Base-by-base conservation (phyloP, 2,329 filamentous ascomycete species). In the Hymenotorrendiella dingleyae region DNA sequence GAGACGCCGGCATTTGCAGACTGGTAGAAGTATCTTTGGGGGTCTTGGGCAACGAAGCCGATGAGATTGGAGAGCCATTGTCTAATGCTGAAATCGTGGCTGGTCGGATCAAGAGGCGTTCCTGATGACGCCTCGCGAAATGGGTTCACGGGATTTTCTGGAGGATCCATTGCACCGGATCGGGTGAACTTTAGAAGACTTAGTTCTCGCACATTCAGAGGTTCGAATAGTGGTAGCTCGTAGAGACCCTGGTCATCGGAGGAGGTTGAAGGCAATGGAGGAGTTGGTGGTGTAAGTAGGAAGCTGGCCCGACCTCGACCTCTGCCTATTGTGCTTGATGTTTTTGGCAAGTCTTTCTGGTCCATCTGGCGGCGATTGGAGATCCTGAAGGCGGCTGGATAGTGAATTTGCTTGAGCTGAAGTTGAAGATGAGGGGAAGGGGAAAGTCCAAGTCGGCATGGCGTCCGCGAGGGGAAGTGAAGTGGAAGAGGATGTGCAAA, bases 71-170 rank as follows among this genome's bases (percentile, higher is more conserved):
- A 38, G 20, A 48, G 30, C 79, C 79, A 84, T 33, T 67, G 64
- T 30, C 70, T 68, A 20, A 64, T 69, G 41, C 66, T 71, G 59
- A 79, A 80, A 45, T 71, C 67, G 12, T 63, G 54, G 8, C 72
- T 74, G 36, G 58, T 59, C 3, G 74, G 74, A 57, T 78, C 74
- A 14, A 76, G 55, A 30, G 40, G 37, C 24, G 50, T 51, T 9
- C n/a, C 37, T 9, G 36, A 16, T 7, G 47, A 39, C 17, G 45
- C 36, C 12, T 23, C 40, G 10, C 45, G 30, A 21, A 53, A 50
- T 3, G 47, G 50, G 32, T 53, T 50, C 22, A 34, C 11, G 7
- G 32, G 32, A 12, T 34, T 34, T 9, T 34, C 32, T 10, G 20
- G 22, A 7, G 32, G 20, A 7, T 20, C 32, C 8, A 34, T 20